Percentiles rank a stretch among this genome's conserved stretches.
Evolutionary conservation across 208 protist species (phyloP).

Genomic region (Crithidia mellificae): DNA sequence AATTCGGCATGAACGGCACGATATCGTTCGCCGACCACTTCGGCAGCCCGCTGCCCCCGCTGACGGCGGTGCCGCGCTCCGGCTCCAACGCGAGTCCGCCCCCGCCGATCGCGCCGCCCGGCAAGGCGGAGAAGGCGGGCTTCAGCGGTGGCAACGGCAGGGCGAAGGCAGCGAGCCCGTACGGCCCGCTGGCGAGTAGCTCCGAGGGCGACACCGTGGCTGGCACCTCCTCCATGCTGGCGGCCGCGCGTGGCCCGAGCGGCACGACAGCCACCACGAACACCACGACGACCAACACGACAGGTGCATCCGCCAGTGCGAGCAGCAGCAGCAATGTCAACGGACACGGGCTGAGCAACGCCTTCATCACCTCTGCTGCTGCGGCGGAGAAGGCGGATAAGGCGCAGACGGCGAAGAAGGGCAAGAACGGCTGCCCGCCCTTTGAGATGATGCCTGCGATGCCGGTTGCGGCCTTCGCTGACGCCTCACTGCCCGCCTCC

Average conservation of each 20-base stretch:
- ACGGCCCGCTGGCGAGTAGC: not conserved
- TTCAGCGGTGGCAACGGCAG: not conserved
- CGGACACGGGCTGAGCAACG: not conserved
- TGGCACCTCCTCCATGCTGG: not conserved
- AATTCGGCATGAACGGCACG: not conserved
- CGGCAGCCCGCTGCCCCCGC: not conserved
- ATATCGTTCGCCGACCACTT: slow-evolving; percentile 8
- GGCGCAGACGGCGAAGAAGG: not conserved
- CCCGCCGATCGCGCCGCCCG: not conserved
- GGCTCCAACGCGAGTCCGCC: not conserved
- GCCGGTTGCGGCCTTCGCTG: not conserved
- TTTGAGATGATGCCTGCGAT: not conserved
- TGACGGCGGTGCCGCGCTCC: no score
- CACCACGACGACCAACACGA: no score
- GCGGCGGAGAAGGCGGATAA: not conserved
- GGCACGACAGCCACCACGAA: no score
- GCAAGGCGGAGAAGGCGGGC: not conserved
- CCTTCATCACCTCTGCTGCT: not conserved
- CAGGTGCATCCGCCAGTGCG: no score
- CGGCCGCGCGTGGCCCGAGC: no score
- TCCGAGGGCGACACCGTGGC: not conserved
- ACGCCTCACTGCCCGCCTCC: not conserved
- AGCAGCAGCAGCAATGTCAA: not conserved
- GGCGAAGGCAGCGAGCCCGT: no score
- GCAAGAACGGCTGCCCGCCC: slow-evolving; percentile 2